Base-by-base conservation (phyloP, 768 basidiomycete genomes). In the Phaeolepiota aurea region DNA sequence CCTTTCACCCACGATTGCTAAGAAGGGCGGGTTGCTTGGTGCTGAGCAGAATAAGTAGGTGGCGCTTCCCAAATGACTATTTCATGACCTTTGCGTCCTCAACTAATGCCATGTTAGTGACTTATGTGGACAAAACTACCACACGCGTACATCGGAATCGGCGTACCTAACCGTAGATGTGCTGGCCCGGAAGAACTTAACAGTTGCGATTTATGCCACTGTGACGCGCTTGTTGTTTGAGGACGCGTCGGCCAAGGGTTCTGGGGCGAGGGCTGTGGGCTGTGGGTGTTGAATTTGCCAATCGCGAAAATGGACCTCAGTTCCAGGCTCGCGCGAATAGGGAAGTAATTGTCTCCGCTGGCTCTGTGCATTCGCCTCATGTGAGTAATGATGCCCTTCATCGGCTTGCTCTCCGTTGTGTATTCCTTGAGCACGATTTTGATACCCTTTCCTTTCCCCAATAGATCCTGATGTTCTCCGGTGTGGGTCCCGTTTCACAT, bases 391-490 rank as follows among this genome's bases (percentile, higher is more conserved):
- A n/a, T 5, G 33, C 16, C 9, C 18, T 15, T 7, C 33, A 35
- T 35, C 15, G 5, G 9, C 33, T 9, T 5, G 33, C n/a, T n/a
- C n/a, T n/a, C n/a, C n/a, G n/a, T n/a, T n/a, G n/a, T n/a, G n/a
- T n/a, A n/a, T 20, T 14, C 3, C 23, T 16, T 20, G 1, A 16
- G 12, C 11, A 21, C 5, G 13, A 11, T 14, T 14, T 20, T 20
- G 7, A 14, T 20, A 22, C 32, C 23, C 14, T 32, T 15, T 14
- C 0, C 32, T 11, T 16, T 32, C 32, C 11, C 18, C 5, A 5
- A 35, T 39, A 84, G 64, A 71, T 87, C 25, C 68, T 87, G 14
- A 72, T 82, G 71, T 66, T 87, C 25, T 87, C 84, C 5, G 90
- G 90, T 16, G 64, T 92, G 32, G 90, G 90, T 13, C 80, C 85